Base-by-base conservation (phyloP, 2,329 filamentous ascomycete genomes). In the Lasiodiplodia citricola region DNA sequence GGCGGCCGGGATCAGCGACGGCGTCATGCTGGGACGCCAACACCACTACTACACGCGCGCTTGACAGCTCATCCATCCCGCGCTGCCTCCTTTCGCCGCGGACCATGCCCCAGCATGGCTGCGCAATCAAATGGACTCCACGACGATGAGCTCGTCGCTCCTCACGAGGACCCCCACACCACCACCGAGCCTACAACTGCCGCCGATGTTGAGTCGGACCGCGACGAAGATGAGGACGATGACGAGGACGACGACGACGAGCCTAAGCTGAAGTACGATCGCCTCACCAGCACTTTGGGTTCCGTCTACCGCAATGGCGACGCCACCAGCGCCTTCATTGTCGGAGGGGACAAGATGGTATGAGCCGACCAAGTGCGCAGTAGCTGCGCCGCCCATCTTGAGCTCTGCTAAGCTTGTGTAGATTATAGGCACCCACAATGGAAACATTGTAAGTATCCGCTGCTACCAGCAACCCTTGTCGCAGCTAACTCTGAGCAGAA, bases 271-370 rank as follows among this genome's bases (percentile, higher is more conserved):
- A 99, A 99, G 81, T 97, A 97, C 79, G 91, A 91, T 63, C 91
- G 93, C 60, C 82, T 98, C 73, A 98, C 96, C 8, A 91, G 90
- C 70, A 90, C 91, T 75, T 83, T 99, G 70, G 89, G 87, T 31
- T 84, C 91, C 54, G 88, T 97, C 41, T 99, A 99, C 82, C 90
- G 94, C 69, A 97, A 97, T 82, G 94, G 93, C 74, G 96, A 99
- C 86, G 93, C 94, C 73, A 97, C 95, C 31, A 97, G 94, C 80
- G 85, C 92, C 10, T 97, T 97, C 78, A 83, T 96, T 62, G 93
- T 97, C 62, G 92, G 92, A 51, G 95, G 95, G 65, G 95, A 99
- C 84, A 98, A 98, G 84, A 97, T 98, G 95, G 93, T 95, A 85
- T 75, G 84, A 65, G 7, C 35, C 35, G 41, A 38, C 25, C 25